These are phyloP conservation scores for Penicillium pancosmium DNA, from an alignment of 495 filamentous ascomycete genomes.

Conservation along the genomic window DNA sequence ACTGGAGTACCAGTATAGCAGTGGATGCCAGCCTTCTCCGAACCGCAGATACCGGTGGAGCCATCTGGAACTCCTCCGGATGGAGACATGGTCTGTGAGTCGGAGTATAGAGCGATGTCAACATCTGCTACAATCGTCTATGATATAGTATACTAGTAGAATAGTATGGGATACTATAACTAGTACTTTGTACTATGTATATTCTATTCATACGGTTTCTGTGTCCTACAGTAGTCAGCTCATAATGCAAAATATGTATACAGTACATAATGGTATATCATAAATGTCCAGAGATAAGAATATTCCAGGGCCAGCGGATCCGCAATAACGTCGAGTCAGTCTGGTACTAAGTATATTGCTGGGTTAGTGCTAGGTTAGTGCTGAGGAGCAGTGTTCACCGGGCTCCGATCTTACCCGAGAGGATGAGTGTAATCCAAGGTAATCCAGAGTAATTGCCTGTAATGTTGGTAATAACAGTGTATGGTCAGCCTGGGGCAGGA, in stretches of 20 bases:
- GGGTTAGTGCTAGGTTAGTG: background rate
- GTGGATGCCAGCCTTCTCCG: background rate
- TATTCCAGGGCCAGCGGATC: background rate
- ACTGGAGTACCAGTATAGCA: background rate
- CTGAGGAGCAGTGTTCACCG: background rate
- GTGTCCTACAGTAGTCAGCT: background rate
- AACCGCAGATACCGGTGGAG: slow-evolving; percentile 10
- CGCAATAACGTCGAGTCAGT: too few relatives aligned
- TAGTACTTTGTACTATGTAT: too few relatives aligned
- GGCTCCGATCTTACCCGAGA: background rate
- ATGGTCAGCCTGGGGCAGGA: too few relatives aligned
- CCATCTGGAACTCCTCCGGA: background rate
- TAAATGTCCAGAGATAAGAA: background rate
- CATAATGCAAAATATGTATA: too few relatives aligned
- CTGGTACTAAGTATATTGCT: too few relatives aligned
- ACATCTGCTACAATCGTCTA: background rate
- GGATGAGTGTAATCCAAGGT: background rate
- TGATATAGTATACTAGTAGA: background rate
- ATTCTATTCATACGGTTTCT: too few relatives aligned
- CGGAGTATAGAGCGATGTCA: background rate
- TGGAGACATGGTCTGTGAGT: too few relatives aligned
- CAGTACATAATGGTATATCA: background rate
- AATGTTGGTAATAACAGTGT: too few relatives aligned
- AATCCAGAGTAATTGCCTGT: too few relatives aligned
- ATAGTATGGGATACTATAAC: too few relatives aligned